phyloP scores from a whole-genome alignment of 78 protist species.

The Cyanophora paradoxa region DNA sequence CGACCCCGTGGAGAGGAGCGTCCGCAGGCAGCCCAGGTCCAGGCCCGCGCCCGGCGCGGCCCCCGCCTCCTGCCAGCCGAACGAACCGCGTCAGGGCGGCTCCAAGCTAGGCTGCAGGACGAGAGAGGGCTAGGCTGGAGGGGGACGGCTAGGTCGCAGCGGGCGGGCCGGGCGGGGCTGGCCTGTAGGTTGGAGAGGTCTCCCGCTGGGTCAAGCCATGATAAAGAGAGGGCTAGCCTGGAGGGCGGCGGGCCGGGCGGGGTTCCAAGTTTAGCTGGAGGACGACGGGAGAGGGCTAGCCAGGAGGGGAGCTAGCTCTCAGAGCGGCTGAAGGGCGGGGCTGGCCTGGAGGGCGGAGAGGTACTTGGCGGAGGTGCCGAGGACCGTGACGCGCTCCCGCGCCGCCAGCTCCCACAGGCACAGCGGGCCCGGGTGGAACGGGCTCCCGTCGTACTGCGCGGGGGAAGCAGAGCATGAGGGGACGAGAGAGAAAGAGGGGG shows the following conservation, averaged over 20 bases:
- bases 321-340: neutral
- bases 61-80: neutral
- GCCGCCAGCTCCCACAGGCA: neutral
- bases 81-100: no score
- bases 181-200: no score
- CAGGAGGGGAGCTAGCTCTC: neutral
- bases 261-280: neutral
- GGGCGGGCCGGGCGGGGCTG: no score
- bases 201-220: no score
- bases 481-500: no score
- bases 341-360: neutral
- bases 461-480: no score
- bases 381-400: neutral
- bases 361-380: neutral
- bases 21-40: neutral
- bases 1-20: neutral
- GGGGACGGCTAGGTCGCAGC: no score
- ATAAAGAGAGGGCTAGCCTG: neutral
- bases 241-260: neutral
- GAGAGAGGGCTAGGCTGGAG: no score
- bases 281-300: neutral
- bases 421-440: neutral
- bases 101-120: no score
- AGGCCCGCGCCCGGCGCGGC: neutral
- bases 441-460: conserved; percentile 3